Evolutionary conservation across 192 early-diverging fungal genomes (phyloP), one percentile per base, ranked within the genome.

Genomic region (Diversispora eburnea): DNA sequence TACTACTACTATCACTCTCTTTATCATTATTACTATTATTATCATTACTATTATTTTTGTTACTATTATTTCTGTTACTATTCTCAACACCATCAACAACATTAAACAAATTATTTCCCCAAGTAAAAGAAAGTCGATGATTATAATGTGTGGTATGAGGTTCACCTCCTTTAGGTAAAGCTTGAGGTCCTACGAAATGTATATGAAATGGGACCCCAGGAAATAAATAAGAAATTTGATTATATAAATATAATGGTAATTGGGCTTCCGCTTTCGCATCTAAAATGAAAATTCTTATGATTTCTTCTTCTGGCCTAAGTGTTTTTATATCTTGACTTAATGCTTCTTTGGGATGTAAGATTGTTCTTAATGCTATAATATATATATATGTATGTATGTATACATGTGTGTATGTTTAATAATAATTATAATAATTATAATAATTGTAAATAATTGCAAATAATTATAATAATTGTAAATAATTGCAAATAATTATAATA

Each of bases 111-210:
- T 82, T 78, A 67, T 85, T 88, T 80, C 87, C 83, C 76, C 88
- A 93, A 41, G 87, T 87, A 63, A 92, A 88, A 48, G 82, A 84
- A 74, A 93, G 77, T 41, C 86, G 86, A 64, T 87, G 86, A 55
- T 88, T 85, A 20, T 85, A 67, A 33, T 82, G 80, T 20, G 70
- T 78, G 12, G 78, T 80, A 64, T 78, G 73, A 20, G 85, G 64
- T 70, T 82, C 48, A 33, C 3, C 13, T 33, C 58, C 42, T 20
- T 20, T 8, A n/a, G 45, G 45, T 15, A 58, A 8, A 55, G 86
- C 82, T 79, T 93, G 89, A 8, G 92, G 92, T 22, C 92, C 92
- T 51, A 93, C 81, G 82, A 93, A 93, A 74, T 90, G 87, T n/a
- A 93, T 80, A 77, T 91, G 88, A 80, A 93, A 87, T 20, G 90